Conservation (phyloP, 345 rosid genomes). For the Arabis alpina region DNA sequence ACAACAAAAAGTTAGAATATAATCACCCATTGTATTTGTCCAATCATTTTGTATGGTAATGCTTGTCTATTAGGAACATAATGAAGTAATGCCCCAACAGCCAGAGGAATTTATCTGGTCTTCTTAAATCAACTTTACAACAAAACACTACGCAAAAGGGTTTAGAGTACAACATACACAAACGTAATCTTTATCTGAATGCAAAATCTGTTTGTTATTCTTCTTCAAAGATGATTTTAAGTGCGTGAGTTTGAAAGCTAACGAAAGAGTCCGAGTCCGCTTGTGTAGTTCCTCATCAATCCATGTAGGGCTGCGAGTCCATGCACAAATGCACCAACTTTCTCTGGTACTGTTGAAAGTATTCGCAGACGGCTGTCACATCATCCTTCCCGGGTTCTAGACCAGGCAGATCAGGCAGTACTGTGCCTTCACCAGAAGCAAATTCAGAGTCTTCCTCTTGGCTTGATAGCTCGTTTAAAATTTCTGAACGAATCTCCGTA, state of each 20-base stretch:
- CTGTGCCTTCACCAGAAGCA: slow-evolving; percentile 35
- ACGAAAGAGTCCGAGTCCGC: neutral
- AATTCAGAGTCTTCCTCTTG: slow-evolving; percentile 46
- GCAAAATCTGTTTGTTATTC: slow-evolving; percentile 23
- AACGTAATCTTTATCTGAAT: neutral
- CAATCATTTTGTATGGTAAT: neutral
- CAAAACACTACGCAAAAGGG: slow-evolving; percentile 18
- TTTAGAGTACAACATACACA: slow-evolving; percentile 33
- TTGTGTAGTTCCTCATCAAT: slow-evolving; percentile 41
- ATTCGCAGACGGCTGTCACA: slow-evolving; percentile 79
- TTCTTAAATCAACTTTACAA: slow-evolving; percentile 24
- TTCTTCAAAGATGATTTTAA: slow-evolving; percentile 6
- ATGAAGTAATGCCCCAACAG: neutral
- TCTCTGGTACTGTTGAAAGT: slow-evolving; percentile 85
- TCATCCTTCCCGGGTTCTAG: slow-evolving; percentile 74
- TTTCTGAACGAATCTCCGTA: slow-evolving; percentile 67
- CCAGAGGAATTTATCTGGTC: neutral
- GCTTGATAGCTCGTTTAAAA: slow-evolving; percentile 46
- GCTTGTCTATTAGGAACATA: neutral
- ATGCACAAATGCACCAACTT: slow-evolving; percentile 91
- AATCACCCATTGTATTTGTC: neutral
- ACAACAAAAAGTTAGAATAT: neutral
- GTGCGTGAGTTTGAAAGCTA: neutral
- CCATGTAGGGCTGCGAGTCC: slow-evolving; percentile 78
- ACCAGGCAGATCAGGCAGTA: slow-evolving; percentile 55